Evolutionary conservation across 352 stramenopile genomes (phyloP).

Genomic region (Pythium rhizo-oryzae): DNA sequence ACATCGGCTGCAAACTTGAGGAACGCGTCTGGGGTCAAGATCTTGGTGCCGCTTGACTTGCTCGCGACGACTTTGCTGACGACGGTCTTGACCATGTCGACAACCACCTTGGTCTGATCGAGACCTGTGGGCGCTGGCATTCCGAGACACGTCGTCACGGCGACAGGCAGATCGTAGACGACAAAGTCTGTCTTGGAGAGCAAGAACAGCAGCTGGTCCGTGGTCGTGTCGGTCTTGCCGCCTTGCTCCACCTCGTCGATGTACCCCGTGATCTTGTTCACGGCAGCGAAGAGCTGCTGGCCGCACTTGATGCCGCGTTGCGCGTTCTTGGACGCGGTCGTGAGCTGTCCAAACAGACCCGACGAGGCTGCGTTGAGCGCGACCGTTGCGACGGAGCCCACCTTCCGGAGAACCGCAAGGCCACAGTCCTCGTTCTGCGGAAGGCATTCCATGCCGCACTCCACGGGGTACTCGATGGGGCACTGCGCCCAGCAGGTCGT

Average conservation of each 20-base stretch:
- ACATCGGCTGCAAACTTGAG: too few relatives aligned
- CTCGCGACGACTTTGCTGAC: constrained; percentile 34
- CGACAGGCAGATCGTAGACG: constrained; percentile 47
- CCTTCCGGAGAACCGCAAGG: constrained; percentile 50
- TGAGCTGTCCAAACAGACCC: constrained; percentile 57
- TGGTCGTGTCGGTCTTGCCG: constrained; percentile 7
- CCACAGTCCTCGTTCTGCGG: constrained; percentile 69
- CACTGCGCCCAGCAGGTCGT: constrained; percentile 72
- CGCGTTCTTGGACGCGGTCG: constrained; percentile 41
- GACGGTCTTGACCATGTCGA: too few relatives aligned
- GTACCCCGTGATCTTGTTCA: constrained; percentile 40
- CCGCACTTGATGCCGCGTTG: constrained; percentile 51
- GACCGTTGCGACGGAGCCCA: constrained; percentile 46
- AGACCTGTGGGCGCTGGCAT: constrained; percentile 28
- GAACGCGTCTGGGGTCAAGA: too few relatives aligned
- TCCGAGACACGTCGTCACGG: constrained; percentile 45
- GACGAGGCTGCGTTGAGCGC: constrained; percentile 52
- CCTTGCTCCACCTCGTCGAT: constrained; percentile 9
- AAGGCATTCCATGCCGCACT: constrained; percentile 71
- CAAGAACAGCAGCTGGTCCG: constrained; percentile 40
- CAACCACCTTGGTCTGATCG: constrained; percentile 9
- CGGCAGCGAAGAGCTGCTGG: constrained; percentile 46
- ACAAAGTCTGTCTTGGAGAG: constrained; percentile 52
- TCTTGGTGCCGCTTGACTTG: constrained; percentile 17
- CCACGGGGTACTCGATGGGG: constrained; percentile 70